phyloP scores from a whole-genome alignment of 495 filamentous ascomycete genomes.

The Pyronema omphalodes region DNA sequence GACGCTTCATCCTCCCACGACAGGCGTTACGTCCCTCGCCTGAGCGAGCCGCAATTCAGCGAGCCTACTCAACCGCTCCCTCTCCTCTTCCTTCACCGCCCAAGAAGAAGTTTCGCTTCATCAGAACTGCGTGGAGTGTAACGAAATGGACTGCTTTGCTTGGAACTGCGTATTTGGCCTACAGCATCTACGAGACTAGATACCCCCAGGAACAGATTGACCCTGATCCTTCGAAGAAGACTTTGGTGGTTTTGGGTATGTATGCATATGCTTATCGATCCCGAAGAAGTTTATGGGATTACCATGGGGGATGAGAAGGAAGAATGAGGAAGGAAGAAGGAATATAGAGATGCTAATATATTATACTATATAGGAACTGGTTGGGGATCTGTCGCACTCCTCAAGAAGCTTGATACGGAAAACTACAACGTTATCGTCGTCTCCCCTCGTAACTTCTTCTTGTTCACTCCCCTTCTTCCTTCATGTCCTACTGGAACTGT shows the following conservation, averaged over 20 bases:
- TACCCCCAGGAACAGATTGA: conserved; percentile 63
- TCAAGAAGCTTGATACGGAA: conserved; percentile 95
- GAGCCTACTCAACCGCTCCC: conserved; percentile 28
- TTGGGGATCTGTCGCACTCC: conserved; percentile 88
- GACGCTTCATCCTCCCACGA: conserved; percentile 13
- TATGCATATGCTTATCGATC: no score
- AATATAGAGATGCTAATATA: no score
- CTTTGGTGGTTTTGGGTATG: conserved; percentile 85
- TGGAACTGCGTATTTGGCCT: conserved; percentile 51
- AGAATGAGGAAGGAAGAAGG: no score
- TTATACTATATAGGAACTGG: conserved; percentile 42
- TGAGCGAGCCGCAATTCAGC: conserved; percentile 8
- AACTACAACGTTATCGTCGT: conserved; percentile 97
- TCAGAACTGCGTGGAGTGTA: conserved; percentile 59
- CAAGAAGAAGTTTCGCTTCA: conserved; percentile 27
- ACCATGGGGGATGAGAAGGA: background rate
- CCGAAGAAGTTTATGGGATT: background rate
- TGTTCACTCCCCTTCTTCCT: conserved; percentile 92
- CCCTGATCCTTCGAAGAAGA: conserved; percentile 85
- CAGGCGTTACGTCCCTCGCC: conserved; percentile 11
- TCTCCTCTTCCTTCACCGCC: conserved; percentile 21
- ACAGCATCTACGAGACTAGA: conserved; percentile 61
- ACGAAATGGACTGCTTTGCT: conserved; percentile 51
- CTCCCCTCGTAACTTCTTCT: conserved; percentile 97
- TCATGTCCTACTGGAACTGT: conserved; percentile 94